A percentile compares a stretch with the other conserved stretches of the same genome.
Evolutionary conservation across 2,329 filamentous ascomycete genomes (phyloP).

Genomic region (Trichoderma sp.): DNA sequence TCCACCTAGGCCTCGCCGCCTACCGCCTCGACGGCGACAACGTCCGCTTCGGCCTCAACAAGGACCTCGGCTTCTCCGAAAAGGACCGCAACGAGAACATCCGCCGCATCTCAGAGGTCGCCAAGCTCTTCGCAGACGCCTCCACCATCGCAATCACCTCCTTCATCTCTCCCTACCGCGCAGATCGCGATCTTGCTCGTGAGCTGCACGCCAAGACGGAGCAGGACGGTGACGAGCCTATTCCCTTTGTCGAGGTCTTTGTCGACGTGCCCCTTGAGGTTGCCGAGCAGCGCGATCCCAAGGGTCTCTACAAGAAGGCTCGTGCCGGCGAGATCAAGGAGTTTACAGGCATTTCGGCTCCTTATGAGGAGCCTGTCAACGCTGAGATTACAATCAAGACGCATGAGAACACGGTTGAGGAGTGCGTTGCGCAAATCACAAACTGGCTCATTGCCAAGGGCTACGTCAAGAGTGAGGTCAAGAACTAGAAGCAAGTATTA

Average conservation of each 20-base stretch:
- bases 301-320: constrained; percentile 97
- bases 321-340: constrained; percentile 91
- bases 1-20: constrained; percentile 76
- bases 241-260: constrained; percentile 91
- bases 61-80: constrained; percentile 92
- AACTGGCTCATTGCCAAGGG: constrained; percentile 72
- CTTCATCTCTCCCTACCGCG: constrained; percentile 93
- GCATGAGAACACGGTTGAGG: constrained; percentile 78
- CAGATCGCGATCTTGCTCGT: constrained; percentile 79
- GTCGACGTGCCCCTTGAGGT: constrained; percentile 89
- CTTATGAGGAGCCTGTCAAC: constrained; percentile 84
- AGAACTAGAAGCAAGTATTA: neutral
- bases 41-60: constrained; percentile 96
- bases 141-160: constrained; percentile 86
- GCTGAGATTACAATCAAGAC: constrained; percentile 87
- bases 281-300: constrained; percentile 92
- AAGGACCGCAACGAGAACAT: constrained; percentile 97
- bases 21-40: constrained; percentile 99
- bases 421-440: constrained; percentile 82
- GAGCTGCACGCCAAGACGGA: constrained; percentile 64
- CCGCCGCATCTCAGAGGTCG: constrained; percentile 90
- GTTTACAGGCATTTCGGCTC: constrained; percentile 92
- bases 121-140: constrained; percentile 92
- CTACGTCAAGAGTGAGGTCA: constrained; percentile 29
- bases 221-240: constrained; percentile 59